Evolutionary conservation across 805 yeast genomes (phyloP), one percentile per base, ranked within the genome.

Genomic region (Metschnikowia corniflorae): DNA sequence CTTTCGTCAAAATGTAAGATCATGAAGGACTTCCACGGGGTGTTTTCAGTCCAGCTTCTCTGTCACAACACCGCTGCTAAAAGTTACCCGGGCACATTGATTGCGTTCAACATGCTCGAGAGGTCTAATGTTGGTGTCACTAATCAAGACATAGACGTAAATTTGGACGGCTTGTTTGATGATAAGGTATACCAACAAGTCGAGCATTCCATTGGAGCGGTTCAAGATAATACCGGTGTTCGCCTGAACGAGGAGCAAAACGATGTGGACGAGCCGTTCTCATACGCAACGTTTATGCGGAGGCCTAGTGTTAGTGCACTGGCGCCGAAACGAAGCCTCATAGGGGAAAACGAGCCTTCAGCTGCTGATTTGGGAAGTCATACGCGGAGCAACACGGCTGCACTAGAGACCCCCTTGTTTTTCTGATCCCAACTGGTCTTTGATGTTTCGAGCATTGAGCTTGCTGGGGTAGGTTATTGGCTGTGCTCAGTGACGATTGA

Each of bases 61-160:
- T 66, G 70, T 40, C 63, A 60, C 37, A 62, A 60, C 42, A 33
- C 47, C 9, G 46, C 46, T 2, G 37, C 53, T 10, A 39, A 56
- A 10, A 53, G 43, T 21, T 63, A 66, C 33, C 46, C 63, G 2
- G 72, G 72, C 7, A 60, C 69, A 1, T 48, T 68, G 22, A 57
- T 68, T 3, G 60, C 65, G 1, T 64, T 66, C 42, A 64, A 66
- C 43, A 58, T 67, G 67, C 44, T 66, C 29, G 73, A 68, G 37
- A 37, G 50, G 19, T 33, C 55, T 7, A 36, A 49, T 5, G 18
- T 35, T 10, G 44, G 42, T 2, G 54, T 50, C 16, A 53, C 45
- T 14, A 44, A 43, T 13, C 42, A 18, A 10, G 25, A 27, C 16
- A 21, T 32, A 13, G 33, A 33, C 27, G 32, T 36, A 7, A 52